Evolutionary conservation across 768 basidiomycete genomes (phyloP).

Genomic region (Rhodotorula paludigena): DNA sequence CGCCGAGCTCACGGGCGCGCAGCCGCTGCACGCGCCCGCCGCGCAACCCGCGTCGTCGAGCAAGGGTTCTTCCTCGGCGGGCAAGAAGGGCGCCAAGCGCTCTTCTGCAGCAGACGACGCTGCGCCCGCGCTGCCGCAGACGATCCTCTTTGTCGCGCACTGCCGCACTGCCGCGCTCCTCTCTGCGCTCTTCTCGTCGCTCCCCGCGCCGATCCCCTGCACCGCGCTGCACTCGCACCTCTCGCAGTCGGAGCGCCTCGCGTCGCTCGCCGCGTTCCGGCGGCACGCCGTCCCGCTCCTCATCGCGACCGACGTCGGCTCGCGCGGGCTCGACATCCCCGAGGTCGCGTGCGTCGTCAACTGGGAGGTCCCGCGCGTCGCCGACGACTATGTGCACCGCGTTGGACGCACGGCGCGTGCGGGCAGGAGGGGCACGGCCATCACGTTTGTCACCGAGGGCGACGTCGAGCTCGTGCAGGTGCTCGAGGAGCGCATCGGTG

Average conservation of each 20-base stretch:
- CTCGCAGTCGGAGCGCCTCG: constrained; percentile 81
- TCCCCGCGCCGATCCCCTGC: constrained; percentile 71
- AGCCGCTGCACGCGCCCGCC: constrained; percentile 67
- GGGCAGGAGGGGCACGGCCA: constrained; percentile 78
- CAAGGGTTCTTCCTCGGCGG: not conserved
- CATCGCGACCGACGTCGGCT: constrained; percentile 90
- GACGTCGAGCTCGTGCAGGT: constrained; percentile 77
- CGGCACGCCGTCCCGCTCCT: constrained; percentile 81
- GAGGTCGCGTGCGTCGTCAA: constrained; percentile 95
- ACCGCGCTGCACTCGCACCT: constrained; percentile 89
- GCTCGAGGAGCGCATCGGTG: constrained; percentile 83
- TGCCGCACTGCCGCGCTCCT: constrained; percentile 87
- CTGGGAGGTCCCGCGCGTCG: constrained; percentile 78
- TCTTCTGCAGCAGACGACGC: constrained; percentile 51
- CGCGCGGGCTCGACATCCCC: constrained; percentile 90
- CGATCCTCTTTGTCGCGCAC: constrained; percentile 85
- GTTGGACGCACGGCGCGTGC: constrained; percentile 96
- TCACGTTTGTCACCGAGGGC: constrained; percentile 90
- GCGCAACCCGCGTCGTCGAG: constrained; percentile 57
- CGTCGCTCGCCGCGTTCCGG: constrained; percentile 78
- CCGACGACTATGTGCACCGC: constrained; percentile 93
- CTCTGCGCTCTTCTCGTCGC: constrained; percentile 55
- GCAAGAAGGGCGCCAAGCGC: constrained; percentile 41
- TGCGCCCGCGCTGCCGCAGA: constrained; percentile 71
- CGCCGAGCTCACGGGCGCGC: constrained; percentile 52